Base-by-base conservation (phyloP, 208 protist genomes). In the Spongospora subterranea region DNA sequence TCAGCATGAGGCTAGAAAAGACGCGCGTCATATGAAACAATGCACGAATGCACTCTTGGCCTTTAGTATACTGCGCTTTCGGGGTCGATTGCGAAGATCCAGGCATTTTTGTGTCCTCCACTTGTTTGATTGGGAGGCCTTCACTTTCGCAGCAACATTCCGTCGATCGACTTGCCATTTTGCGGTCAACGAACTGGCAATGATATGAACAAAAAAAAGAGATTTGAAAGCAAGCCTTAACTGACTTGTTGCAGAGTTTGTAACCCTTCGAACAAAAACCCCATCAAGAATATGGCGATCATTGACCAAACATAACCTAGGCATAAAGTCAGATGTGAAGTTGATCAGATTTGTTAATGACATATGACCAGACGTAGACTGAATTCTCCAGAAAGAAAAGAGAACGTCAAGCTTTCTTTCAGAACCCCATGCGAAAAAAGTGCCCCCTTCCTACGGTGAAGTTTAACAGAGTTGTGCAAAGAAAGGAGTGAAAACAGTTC, bases 201-300 rank as follows among this genome's bases (percentile, higher is more conserved):
- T 24, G 50, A 60, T 60, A 24, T 60, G 6, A 60, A 60, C 50
- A 60, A 60, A 60, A 60, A 60, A 6, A 24, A 60, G 24, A 60
- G 24, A 6, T 60, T 24, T 82, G 17, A 35, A 20, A 20, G 71
- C 71, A 82, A 82, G 35, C n/a, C 6, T 6, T 35, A 35, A 39
- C 13, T 20, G 6, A 82, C 71, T n/a, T 82, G 71, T 43, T 82
- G 71, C 6, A 82, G 35, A 82, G n/a, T 82, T 45, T 45, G 71
- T 20, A 82, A 43, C 11, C 71, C 71, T 82, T 82, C 71, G 71
- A 45, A 82, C n/a, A 82, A 43, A n/a, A 82, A 82, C 35, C 35
- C 71, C 17, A 82, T 6, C n/a, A 82, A 40, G 40, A 82, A 82
- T 20, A 82, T 82, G n/a, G 35, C 71, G n/a, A 82, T 6, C 6